A percentile compares a stretch with the other conserved stretches of the same genome.
These are phyloP conservation scores for Cutaneotrichosporon sp. DNA, from an alignment of 1,284 basidiomycete species.

Conservation along the genomic window DNA sequence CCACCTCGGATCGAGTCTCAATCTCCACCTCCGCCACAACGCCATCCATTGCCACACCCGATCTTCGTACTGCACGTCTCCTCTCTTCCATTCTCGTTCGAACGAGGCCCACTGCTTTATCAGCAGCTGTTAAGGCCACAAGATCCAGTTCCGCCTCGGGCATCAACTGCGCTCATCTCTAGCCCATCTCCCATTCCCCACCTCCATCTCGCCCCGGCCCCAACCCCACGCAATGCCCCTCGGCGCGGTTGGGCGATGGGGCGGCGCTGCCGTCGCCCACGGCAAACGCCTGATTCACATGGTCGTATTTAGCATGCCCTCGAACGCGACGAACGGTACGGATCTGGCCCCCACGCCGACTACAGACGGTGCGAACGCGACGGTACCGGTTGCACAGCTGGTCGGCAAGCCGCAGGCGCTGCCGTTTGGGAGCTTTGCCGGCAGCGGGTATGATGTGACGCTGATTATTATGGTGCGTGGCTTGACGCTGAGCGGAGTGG, in stretches of 20 bases:
- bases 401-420: neutral
- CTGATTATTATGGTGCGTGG: conserved; percentile 40
- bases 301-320: conserved; percentile 38
- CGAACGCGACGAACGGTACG: conserved; percentile 14
- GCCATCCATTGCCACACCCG: too few species aligned
- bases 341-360: conserved; percentile 44
- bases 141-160: too few species aligned
- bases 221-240: conserved; percentile 26
- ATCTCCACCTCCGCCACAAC: too few species aligned
- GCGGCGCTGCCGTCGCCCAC: conserved; percentile 20
- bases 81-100: too few species aligned
- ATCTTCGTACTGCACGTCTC: too few species aligned
- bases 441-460: conserved; percentile 41
- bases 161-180: neutral
- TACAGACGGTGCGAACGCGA: neutral
- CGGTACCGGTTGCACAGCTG: neutral
- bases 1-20: too few species aligned
- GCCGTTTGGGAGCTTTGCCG: conserved; percentile 21
- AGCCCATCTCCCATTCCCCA: neutral
- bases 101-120: too few species aligned
- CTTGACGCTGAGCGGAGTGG: neutral
- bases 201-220: neutral
- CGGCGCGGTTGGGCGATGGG: conserved; percentile 41
- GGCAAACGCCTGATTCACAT: conserved; percentile 34
- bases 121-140: too few species aligned